Evolutionary conservation across 768 basidiomycete genomes (phyloP), one percentile per base, ranked within the genome.

Genomic region (Dioszegia aurantiaca): DNA sequence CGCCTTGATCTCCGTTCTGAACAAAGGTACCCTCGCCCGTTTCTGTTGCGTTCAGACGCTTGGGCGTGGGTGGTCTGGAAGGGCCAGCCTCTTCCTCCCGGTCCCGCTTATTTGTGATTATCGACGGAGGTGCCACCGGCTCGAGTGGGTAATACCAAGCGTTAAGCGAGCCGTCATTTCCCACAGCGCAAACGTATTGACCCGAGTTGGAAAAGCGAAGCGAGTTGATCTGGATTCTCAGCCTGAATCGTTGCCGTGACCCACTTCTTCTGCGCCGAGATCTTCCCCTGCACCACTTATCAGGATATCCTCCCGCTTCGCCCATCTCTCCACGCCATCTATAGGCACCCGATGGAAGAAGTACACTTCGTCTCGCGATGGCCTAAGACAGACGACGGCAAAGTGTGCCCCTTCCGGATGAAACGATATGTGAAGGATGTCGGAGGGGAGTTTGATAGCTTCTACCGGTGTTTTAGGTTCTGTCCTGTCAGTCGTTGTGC

Each of bases 361-460:
- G 51, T 60, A 65, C n/a, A 68, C 70, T 57, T 72, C 70, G 37
- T 72, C 70, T n/a, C 61, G 52, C 6, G 36, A 44, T 4, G 39
- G 39, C 53, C 60, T 51, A 4, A 68, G 68, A 28, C 68, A 69
- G 14, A 69, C 68, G 10, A 68, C 70, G 1, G 70, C 65, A 41
- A 72, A 72, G 17, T 72, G 70, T 3, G 43, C 23, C 4, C 70
- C 70, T 4, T 59, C 58, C 8, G 70, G 70, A 45, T 72, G 70
- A 41, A 69, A 72, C 16, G 65, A 54, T 6, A 72, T 61, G 36
- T 67, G 65, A 30, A 72, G 51, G 39, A 69, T 60, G 40, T 72
- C 70, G 5, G 65, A 64, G 27, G 61, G 47, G 44, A 72, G 60
- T 26, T 65, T 65, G 55, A 67, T 63, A 4, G 61, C 62, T 17